Evolutionary conservation across 2,329 filamentous ascomycete species (phyloP).

Genomic region (Penicillium griseofulvum): DNA sequence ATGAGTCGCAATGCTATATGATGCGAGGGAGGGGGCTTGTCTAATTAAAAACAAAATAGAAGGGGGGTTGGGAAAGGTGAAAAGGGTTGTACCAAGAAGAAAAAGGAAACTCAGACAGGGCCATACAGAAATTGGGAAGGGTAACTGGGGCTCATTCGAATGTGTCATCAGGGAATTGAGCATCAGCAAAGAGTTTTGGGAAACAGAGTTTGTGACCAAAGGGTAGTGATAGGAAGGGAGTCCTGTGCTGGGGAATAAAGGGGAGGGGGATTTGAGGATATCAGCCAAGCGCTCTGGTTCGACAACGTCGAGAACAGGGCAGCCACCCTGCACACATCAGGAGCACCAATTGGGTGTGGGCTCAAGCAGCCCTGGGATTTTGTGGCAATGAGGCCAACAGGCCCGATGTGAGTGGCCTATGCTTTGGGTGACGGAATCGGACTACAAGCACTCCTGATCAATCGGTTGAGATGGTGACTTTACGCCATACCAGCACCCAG

Average conservation of each 20-base stretch:
- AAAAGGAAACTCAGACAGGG: slow-evolving; percentile 8
- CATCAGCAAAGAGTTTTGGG: slow-evolving; percentile 11
- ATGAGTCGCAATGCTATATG: slow-evolving; percentile 32
- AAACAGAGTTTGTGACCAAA: slow-evolving; percentile 7
- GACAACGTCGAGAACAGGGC: background rate
- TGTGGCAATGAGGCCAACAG: background rate
- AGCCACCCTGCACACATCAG: background rate
- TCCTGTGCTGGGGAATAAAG: slow-evolving; percentile 9
- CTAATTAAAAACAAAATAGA: slow-evolving; percentile 38
- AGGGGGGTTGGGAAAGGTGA: slow-evolving; percentile 18
- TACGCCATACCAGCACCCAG: slow-evolving; percentile 43
- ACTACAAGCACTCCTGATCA: background rate
- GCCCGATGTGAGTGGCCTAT: background rate
- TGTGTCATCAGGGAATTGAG: slow-evolving; percentile 17
- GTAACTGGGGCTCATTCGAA: slow-evolving; percentile 15
- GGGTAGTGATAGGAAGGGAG: slow-evolving; percentile 1
- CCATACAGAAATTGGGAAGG: slow-evolving; percentile 10
- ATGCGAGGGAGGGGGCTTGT: slow-evolving; percentile 30
- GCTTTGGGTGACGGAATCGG: background rate
- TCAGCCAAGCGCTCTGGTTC: background rate
- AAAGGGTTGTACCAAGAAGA: slow-evolving; percentile 23
- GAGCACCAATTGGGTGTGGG: background rate
- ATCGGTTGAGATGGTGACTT: slow-evolving; percentile 14
- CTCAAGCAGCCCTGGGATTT: background rate
- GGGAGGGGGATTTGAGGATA: background rate